Percentiles rank a stretch among this genome's conserved stretches.
Evolutionary conservation across 768 basidiomycete species (phyloP).

Genomic region (Xerocomellus amylosporus): DNA sequence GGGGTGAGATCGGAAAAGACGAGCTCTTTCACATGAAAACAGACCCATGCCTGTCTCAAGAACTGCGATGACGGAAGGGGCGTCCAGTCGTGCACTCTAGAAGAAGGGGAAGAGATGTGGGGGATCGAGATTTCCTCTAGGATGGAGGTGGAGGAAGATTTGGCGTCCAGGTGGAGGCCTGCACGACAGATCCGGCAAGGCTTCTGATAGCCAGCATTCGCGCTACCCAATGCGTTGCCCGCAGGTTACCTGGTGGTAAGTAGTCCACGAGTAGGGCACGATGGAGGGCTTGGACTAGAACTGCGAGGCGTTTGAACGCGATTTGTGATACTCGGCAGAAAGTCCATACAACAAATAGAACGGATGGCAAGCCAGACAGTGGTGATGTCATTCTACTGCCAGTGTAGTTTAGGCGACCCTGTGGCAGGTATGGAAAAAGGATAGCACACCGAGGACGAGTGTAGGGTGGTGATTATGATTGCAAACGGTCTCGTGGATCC

Average conservation of each 20-base stretch:
- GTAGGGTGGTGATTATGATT: too few species aligned
- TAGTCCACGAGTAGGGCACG: constrained; percentile 89
- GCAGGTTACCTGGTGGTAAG: constrained; percentile 71
- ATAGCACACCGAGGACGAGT: background rate
- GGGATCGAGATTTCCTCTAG: constrained; percentile 78
- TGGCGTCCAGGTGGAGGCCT: constrained; percentile 23
- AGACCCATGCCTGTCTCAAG: constrained; percentile 60
- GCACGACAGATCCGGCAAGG: constrained; percentile 88
- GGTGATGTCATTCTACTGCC: constrained; percentile 57
- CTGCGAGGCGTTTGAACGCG: background rate
- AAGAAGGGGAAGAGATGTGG: constrained; percentile 67
- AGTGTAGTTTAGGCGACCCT: background rate
- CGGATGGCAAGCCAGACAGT: constrained; percentile 79
- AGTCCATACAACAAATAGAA: constrained; percentile 67
- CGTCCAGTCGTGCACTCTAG: constrained; percentile 76
- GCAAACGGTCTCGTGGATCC: background rate
- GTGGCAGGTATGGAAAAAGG: background rate
- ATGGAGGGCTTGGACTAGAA: constrained; percentile 80
- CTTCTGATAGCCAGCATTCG: constrained; percentile 88
- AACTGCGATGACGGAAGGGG: constrained; percentile 75
- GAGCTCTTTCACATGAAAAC: constrained; percentile 63
- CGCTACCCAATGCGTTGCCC: constrained; percentile 94
- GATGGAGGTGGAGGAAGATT: background rate
- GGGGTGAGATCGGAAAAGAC: constrained; percentile 40
- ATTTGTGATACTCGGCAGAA: constrained; percentile 42